These are phyloP conservation scores for Exophiala dermatitidis DNA, from an alignment of 2,329 filamentous ascomycete genomes.

Conservation along the genomic window DNA sequence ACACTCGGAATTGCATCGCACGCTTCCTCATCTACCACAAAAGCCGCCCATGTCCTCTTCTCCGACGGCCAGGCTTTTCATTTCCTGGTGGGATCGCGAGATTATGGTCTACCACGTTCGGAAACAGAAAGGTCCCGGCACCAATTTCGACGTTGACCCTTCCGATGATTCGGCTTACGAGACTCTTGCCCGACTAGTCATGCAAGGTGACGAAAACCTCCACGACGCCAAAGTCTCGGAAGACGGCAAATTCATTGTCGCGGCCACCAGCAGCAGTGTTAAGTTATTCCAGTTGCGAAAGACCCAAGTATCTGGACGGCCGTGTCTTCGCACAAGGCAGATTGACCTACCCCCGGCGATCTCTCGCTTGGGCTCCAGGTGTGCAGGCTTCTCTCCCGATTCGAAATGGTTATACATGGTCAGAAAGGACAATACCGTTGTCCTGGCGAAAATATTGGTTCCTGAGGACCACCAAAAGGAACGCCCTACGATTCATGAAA, in stretches of 20 bases:
- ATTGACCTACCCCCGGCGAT: constrained; percentile 56
- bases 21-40: constrained; percentile 78
- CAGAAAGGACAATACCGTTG: constrained; percentile 54
- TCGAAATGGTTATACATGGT: constrained; percentile 44
- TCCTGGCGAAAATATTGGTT: constrained; percentile 44
- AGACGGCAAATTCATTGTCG: constrained; percentile 66
- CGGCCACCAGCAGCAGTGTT: constrained; percentile 65
- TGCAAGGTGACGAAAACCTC: constrained; percentile 70
- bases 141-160: constrained; percentile 1
- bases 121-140: constrained; percentile 3
- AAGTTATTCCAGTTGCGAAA: constrained; percentile 64
- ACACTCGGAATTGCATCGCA: constrained; percentile 63
- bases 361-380: constrained; percentile 57
- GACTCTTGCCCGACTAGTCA: constrained; percentile 17
- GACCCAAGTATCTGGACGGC: constrained; percentile 3
- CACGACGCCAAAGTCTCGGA: constrained; percentile 64
- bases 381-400: constrained; percentile 49
- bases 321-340: constrained; percentile 52
- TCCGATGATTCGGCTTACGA: constrained; percentile 17
- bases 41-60: constrained; percentile 66
- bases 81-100: constrained; percentile 89
- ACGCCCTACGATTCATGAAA: constrained; percentile 41
- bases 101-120: constrained; percentile 65
- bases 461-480: constrained; percentile 35
- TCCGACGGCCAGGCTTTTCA: constrained; percentile 63